Evolutionary conservation across 768 basidiomycete species (phyloP).

Genomic region (Leccinum obscurum): DNA sequence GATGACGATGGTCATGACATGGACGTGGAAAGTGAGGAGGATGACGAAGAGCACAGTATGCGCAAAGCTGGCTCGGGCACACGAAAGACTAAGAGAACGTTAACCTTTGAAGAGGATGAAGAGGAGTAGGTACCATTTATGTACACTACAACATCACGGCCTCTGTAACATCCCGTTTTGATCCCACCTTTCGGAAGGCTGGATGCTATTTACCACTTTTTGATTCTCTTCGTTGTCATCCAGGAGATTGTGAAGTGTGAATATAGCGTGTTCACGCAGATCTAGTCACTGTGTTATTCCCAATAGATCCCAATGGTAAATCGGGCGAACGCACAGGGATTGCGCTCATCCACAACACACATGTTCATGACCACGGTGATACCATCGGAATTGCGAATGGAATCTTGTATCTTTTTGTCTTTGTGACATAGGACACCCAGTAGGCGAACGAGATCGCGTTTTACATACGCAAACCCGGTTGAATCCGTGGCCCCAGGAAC

Average conservation of each 20-base stretch:
- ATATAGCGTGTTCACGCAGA: slow-evolving; percentile 89
- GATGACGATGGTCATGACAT: slow-evolving; percentile 49
- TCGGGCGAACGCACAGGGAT: slow-evolving; percentile 72
- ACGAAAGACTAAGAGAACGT: slow-evolving; percentile 52
- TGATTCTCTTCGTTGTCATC: slow-evolving; percentile 80
- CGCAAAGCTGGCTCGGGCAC: slow-evolving; percentile 53
- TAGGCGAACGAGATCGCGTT: slow-evolving; percentile 86
- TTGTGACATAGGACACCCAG: slow-evolving; percentile 76
- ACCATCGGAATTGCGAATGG: slow-evolving; percentile 67
- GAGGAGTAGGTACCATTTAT: slow-evolving; percentile 28
- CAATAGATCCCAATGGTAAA: neutral
- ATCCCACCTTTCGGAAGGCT: slow-evolving; percentile 60
- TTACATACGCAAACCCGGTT: slow-evolving; percentile 78
- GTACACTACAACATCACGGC: slow-evolving; percentile 23
- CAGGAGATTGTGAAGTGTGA: slow-evolving; percentile 78
- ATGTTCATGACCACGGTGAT: slow-evolving; percentile 83
- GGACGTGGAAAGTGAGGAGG: slow-evolving; percentile 74
- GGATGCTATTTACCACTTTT: slow-evolving; percentile 69
- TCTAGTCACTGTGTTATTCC: slow-evolving; percentile 39
- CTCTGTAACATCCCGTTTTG: slow-evolving; percentile 51
- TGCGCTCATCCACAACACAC: slow-evolving; percentile 87
- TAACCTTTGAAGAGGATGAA: slow-evolving; percentile 62
- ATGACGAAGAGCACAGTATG: slow-evolving; percentile 69
- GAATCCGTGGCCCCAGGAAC: slow-evolving; percentile 36
- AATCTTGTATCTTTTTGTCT: slow-evolving; percentile 69